Evolutionary conservation across 106 monocot species (phyloP).

Genomic region (Acorus gramineus): DNA sequence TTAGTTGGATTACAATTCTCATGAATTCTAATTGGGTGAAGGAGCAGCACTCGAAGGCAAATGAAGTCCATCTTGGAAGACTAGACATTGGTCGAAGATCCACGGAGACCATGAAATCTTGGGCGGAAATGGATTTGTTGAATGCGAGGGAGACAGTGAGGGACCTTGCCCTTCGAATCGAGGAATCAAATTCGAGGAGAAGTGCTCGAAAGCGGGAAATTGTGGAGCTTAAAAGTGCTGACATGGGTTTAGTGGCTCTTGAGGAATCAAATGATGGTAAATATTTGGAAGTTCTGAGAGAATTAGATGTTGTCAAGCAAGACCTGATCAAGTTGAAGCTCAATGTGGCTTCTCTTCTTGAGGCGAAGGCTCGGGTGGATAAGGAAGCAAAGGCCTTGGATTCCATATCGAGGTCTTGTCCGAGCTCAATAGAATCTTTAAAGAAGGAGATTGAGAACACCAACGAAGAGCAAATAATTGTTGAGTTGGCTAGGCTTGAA

Average conservation of each 20-base stretch:
- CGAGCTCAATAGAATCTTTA: too few species aligned
- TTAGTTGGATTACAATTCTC: background rate
- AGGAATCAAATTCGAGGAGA: constrained; percentile 22
- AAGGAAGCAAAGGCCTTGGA: too few species aligned
- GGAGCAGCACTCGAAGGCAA: constrained; percentile 7
- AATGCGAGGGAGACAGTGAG: constrained; percentile 17
- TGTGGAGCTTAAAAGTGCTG: background rate
- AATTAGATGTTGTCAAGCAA: too few species aligned
- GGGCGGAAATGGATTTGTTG: constrained; percentile 24
- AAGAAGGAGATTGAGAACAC: too few species aligned
- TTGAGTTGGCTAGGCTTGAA: too few species aligned
- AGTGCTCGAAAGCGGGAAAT: constrained; percentile 13
- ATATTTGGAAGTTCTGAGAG: background rate
- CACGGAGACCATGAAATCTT: constrained; percentile 21
- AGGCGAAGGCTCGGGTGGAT: too few species aligned
- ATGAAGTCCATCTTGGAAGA: constrained; percentile 17
- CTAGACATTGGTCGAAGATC: constrained; percentile 7
- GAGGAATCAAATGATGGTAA: background rate
- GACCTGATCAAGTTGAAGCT: too few species aligned
- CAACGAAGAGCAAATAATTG: too few species aligned
- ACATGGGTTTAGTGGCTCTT: background rate
- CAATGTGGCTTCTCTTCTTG: too few species aligned
- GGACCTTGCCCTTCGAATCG: constrained; percentile 22
- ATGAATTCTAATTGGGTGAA: background rate
- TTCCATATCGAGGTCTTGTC: too few species aligned